Percentiles rank a stretch among this genome's conserved stretches.
Conservation (phyloP, 208 protist genomes). For the Herpetomonas tarakana region DNA sequence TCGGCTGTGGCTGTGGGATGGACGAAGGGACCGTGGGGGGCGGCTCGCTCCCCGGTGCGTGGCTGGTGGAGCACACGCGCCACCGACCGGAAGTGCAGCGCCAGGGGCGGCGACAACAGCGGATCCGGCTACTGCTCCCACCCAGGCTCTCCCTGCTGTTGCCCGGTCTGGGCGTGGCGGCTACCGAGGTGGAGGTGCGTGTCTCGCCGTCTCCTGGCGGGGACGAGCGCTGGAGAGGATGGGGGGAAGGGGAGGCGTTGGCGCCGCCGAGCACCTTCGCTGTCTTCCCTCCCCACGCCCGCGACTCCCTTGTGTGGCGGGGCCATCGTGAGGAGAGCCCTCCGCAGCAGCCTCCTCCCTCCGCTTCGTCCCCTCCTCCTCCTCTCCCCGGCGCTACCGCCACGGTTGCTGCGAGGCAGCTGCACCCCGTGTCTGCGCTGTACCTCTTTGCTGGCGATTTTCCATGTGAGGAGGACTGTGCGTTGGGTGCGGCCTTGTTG, state of each 20-base stretch:
- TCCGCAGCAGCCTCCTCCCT: neutral
- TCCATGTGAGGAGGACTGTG: too few species aligned
- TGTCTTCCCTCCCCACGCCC: neutral
- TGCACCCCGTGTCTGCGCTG: neutral
- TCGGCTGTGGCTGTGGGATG: neutral
- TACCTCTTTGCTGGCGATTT: too few species aligned
- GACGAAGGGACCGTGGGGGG: neutral
- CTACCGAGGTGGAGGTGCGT: neutral
- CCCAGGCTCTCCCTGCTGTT: constrained; percentile 1
- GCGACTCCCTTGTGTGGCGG: neutral
- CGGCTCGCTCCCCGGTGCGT: neutral
- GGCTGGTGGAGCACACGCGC: neutral
- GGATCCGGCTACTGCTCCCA: neutral
- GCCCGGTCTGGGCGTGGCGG: neutral
- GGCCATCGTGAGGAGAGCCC: neutral
- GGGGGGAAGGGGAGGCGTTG: neutral
- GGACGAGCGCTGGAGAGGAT: too few species aligned
- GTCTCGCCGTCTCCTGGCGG: too few species aligned
- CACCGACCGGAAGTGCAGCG: neutral
- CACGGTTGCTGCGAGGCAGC: neutral
- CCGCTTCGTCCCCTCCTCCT: too few species aligned
- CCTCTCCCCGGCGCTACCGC: too few species aligned
- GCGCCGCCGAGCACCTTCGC: constrained; percentile 1
- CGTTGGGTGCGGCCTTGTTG: too few species aligned
- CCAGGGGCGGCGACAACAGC: neutral